A percentile compares a stretch with the other conserved stretches of the same genome.
These are phyloP conservation scores for Starmerella tilneyi DNA, from an alignment of 805 yeast genomes.

Conservation along the genomic window DNA sequence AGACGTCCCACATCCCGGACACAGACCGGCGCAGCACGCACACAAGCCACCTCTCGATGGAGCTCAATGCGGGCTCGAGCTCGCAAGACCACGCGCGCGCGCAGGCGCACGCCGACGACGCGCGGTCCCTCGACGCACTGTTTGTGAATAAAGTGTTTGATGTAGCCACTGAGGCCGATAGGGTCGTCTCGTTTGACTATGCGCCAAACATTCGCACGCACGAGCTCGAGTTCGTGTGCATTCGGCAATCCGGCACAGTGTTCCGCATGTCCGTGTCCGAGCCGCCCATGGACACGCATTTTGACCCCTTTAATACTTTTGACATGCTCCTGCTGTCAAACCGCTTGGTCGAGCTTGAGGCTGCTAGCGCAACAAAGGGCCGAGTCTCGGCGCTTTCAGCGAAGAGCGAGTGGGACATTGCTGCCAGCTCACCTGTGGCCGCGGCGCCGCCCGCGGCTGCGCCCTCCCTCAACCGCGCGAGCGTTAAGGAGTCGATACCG, in stretches of 20 bases:
- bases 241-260: slow-evolving; percentile 83
- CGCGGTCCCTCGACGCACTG: slow-evolving; percentile 34
- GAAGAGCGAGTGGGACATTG: background rate
- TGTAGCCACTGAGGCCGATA: slow-evolving; percentile 61
- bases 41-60: slow-evolving; percentile 1
- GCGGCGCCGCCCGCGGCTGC: background rate
- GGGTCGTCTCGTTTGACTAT: slow-evolving; percentile 79
- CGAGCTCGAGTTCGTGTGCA: slow-evolving; percentile 65
- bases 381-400: background rate
- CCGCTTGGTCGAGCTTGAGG: slow-evolving; percentile 5
- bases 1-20: slow-evolving; percentile 31
- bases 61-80: background rate
- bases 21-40: background rate
- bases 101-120: background rate
- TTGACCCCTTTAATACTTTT: slow-evolving; percentile 45
- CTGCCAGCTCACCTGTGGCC: background rate
- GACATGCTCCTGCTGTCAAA: slow-evolving; percentile 15
- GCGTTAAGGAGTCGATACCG: too few species aligned
- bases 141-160: slow-evolving; percentile 72
- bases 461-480: too few species aligned
- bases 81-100: background rate
- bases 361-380: background rate
- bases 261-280: slow-evolving; percentile 68
- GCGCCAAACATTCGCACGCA: slow-evolving; percentile 42
- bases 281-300: slow-evolving; percentile 49